Evolutionary conservation across 192 early-diverging fungal species (phyloP).

Genomic region (Coemansia sp.): DNA sequence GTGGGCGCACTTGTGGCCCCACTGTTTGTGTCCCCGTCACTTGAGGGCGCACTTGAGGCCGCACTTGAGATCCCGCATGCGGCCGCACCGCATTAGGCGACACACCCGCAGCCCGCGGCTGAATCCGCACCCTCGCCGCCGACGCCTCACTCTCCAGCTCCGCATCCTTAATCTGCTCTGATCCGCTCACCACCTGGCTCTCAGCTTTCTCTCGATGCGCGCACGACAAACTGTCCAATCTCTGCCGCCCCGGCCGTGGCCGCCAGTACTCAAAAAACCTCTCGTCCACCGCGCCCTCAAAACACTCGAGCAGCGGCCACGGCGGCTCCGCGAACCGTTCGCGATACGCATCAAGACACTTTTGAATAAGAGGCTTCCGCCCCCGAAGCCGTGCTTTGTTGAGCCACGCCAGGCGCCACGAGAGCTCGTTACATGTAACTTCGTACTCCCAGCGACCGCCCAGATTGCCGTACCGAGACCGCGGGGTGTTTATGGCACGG

Average conservation of each 20-base stretch:
- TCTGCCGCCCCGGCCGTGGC: conserved; percentile 19
- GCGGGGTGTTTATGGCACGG: conserved; percentile 30
- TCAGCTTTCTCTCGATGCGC: not conserved
- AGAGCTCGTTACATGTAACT: conserved; percentile 74
- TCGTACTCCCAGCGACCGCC: conserved; percentile 76
- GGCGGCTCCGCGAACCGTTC: conserved; percentile 39
- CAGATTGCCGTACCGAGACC: conserved; percentile 27
- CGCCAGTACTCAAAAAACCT: conserved; percentile 42
- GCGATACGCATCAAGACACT: conserved; percentile 50
- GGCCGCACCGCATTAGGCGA: too few species aligned
- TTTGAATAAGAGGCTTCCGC: conserved; percentile 45
- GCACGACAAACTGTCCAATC: not conserved
- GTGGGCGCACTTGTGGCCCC: too few species aligned
- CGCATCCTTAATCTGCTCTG: not conserved
- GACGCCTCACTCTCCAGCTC: not conserved
- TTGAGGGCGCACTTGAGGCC: too few species aligned
- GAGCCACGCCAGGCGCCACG: conserved; percentile 80
- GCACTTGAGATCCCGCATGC: too few species aligned
- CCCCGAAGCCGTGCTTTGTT: conserved; percentile 54
- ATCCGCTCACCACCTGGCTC: not conserved
- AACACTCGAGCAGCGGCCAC: conserved; percentile 32
- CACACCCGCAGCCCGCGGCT: not conserved
- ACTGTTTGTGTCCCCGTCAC: too few species aligned
- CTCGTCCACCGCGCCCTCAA: conserved; percentile 11
- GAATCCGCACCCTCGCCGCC: conserved; percentile 22